These are phyloP conservation scores for Yamadazyma sp. DNA, from an alignment of 1,139 yeast genomes.

Conservation along the genomic window DNA sequence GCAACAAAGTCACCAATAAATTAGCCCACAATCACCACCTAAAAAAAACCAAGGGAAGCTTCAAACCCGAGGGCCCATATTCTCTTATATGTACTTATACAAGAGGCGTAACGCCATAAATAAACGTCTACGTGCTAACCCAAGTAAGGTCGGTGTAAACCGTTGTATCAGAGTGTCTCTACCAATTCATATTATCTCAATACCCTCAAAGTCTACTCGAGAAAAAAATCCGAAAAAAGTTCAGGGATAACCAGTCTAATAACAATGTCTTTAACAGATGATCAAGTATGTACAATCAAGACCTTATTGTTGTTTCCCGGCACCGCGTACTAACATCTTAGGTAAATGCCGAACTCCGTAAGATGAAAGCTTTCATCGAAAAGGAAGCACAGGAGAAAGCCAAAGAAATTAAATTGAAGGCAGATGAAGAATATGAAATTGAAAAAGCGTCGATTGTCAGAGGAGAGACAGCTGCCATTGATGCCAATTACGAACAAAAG, in stretches of 20 bases:
- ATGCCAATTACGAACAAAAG: conserved; percentile 74
- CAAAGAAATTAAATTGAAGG: conserved; percentile 90
- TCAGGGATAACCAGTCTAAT: background rate
- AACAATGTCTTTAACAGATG: conserved; percentile 46
- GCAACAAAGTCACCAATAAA: too few relatives aligned
- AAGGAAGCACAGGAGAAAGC: conserved; percentile 99
- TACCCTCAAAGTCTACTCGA: too few relatives aligned
- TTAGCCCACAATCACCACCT: too few relatives aligned
- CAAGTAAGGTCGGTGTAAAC: background rate
- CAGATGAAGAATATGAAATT: conserved; percentile 97
- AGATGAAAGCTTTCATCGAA: conserved; percentile 98
- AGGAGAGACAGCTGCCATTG: conserved; percentile 87
- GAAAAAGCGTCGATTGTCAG: conserved; percentile 95
- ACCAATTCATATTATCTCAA: background rate
- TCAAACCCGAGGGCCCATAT: too few relatives aligned
- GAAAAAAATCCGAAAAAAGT: background rate
- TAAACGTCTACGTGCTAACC: background rate
- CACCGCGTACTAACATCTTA: conserved; percentile 20
- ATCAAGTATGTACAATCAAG: conserved; percentile 37
- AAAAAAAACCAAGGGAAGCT: too few relatives aligned
- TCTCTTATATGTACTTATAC: conserved; percentile 17
- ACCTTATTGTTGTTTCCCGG: too few relatives aligned
- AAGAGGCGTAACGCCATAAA: too few relatives aligned
- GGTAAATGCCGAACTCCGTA: conserved; percentile 94
- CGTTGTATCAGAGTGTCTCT: conserved; percentile 1